Base-by-base conservation (phyloP, 371 early-diverging fungal genomes). In the Quaeritorhiza haematococci region DNA sequence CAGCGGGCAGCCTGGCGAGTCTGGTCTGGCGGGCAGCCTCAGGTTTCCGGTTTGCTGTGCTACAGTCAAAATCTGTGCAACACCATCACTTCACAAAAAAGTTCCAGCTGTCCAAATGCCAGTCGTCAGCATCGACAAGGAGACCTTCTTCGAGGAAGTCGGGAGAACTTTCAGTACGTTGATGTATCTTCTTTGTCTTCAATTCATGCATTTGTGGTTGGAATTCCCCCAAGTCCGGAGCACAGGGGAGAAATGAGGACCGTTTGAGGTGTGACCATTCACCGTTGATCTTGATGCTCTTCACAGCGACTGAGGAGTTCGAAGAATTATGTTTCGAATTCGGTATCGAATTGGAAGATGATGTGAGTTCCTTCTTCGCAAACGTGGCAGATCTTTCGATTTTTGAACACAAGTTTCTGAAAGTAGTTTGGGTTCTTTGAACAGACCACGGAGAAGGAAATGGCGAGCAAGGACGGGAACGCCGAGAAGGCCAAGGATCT, bases 261-360 rank as follows among this genome's bases (percentile, higher is more conserved):
- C 17, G 7, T 4, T 17, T n/a, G 21, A 19, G 8, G 29, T 24
- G n/a, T n/a, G n/a, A n/a, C n/a, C n/a, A n/a, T 13, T 28, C 32
- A 34, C 52, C 24, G 46, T n/a, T 49, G 10, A 24, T 15, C 27
- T 33, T 35, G n/a, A n/a, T n/a, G n/a, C n/a, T n/a, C n/a, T n/a
- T n/a, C n/a, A 19, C 52, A 68, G 66, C 89, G 53, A 80, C 80
- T 63, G 84, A 89, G 44, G 92, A 93, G 63, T 94, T 98, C 80
- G 87, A 91, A 68, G 94, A 97, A 71, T 80, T 98, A 55, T 94
- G 99, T 75, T 99, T 99, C 84, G 94, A 96, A 71, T 99, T 94
- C 80, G 99, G 99, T 59, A 90, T 99, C 66, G 99, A 99, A 80
- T 82, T 99, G 30, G 99, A 99, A 65, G 99, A 98, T 53, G 55